These are phyloP conservation scores for Mallotus repandus DNA, from an alignment of 441 rosid genomes.

Conservation along the genomic window DNA sequence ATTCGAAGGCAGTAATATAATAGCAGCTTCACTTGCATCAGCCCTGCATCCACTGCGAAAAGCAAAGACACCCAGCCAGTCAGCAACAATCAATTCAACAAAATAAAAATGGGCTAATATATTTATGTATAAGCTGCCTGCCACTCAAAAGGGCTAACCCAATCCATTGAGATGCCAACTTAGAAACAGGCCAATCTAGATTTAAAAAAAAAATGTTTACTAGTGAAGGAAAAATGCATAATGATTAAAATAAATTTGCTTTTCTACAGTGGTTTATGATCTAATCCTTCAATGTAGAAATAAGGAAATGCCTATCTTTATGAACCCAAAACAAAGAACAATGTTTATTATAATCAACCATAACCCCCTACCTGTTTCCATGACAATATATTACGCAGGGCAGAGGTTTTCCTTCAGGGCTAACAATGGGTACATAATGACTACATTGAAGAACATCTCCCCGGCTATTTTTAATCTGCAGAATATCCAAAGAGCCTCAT, in stretches of 20 bases:
- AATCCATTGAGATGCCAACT: constrained; percentile 1
- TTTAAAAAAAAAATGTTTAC: neutral
- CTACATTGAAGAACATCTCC: constrained; percentile 86
- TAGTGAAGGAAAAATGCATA: neutral
- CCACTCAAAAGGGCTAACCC: neutral
- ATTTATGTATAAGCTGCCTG: neutral
- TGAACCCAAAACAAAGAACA: neutral
- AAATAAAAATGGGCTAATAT: neutral
- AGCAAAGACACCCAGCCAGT: constrained; percentile 29
- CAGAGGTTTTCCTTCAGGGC: constrained; percentile 72
- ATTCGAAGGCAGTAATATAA: constrained; percentile 87
- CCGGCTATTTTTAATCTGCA: constrained; percentile 75
- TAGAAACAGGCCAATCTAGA: neutral
- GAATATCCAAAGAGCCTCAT: constrained; percentile 20
- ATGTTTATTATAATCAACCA: constrained; percentile 16
- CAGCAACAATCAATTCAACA: constrained; percentile 18
- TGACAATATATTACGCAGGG: constrained; percentile 98
- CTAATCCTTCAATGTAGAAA: constrained; percentile 6
- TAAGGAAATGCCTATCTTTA: neutral
- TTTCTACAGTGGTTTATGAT: neutral
- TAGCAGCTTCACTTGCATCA: constrained; percentile 97
- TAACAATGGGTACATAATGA: constrained; percentile 79
- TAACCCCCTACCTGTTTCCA: constrained; percentile 76
- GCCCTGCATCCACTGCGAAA: constrained; percentile 94
- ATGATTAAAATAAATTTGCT: neutral